phyloP scores from a whole-genome alignment of 1,139 yeast genomes.

The Ogataea hybrid region DNA sequence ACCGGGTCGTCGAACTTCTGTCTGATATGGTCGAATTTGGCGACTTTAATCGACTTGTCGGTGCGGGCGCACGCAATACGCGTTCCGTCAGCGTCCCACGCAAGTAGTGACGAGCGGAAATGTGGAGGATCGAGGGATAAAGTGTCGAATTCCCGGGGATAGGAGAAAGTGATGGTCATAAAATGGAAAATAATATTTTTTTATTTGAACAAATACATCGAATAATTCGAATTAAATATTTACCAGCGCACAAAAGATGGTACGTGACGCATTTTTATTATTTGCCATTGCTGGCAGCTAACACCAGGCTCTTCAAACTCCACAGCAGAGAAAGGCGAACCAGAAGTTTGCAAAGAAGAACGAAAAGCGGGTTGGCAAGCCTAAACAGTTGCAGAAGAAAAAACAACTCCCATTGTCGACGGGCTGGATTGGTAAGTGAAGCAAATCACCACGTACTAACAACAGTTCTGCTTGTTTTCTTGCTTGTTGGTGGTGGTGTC shows the following conservation, averaged over 20 bases:
- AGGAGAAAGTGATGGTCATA: slow-evolving; percentile 4
- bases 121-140: slow-evolving; percentile 14
- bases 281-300: background rate
- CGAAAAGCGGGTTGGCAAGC: slow-evolving; percentile 68
- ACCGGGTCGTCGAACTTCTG: slow-evolving; percentile 18
- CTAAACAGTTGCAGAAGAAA: slow-evolving; percentile 39
- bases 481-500: slow-evolving; percentile 81
- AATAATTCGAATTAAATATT: background rate
- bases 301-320: slow-evolving; percentile 55
- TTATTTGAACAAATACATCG: background rate
- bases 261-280: background rate
- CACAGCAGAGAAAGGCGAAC: slow-evolving; percentile 83
- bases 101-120: slow-evolving; percentile 4
- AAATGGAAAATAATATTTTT: background rate
- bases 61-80: slow-evolving; percentile 46
- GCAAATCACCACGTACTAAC: slow-evolving; percentile 7
- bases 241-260: slow-evolving; percentile 6
- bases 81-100: slow-evolving; percentile 43
- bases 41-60: slow-evolving; percentile 44
- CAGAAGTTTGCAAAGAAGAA: slow-evolving; percentile 73
- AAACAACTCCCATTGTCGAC: slow-evolving; percentile 50
- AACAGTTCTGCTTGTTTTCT: slow-evolving; percentile 54
- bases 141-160: slow-evolving; percentile 13
- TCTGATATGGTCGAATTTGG: slow-evolving; percentile 36
- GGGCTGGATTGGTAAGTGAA: slow-evolving; percentile 56